phyloP scores from a whole-genome alignment of 2,329 filamentous ascomycete species.

The Didymellaceae sp. region DNA sequence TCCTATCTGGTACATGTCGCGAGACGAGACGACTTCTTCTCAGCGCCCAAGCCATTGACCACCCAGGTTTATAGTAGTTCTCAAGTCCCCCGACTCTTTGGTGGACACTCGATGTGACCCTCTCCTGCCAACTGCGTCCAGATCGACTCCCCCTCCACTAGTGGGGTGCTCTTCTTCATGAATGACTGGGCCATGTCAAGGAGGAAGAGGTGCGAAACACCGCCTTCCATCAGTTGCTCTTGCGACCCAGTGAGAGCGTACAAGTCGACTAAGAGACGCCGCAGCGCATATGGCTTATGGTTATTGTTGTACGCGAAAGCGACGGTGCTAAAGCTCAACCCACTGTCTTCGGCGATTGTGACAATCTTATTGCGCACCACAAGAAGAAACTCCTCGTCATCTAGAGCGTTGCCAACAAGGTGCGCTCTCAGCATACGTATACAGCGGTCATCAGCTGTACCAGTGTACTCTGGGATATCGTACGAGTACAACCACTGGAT shows the following conservation, averaged over 20 bases:
- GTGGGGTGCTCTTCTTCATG: constrained; percentile 1
- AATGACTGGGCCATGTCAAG: constrained; percentile 1
- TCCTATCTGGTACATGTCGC: background rate
- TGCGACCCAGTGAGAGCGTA: background rate
- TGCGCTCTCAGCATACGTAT: constrained; percentile 6
- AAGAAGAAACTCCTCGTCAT: background rate
- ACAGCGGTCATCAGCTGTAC: background rate
- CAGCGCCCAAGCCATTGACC: too few species aligned
- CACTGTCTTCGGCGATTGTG: background rate
- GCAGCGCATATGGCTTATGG: background rate
- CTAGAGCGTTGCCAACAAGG: background rate
- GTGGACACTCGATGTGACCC: background rate
- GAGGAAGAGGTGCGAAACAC: constrained; percentile 1
- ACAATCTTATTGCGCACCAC: background rate
- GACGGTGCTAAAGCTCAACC: background rate
- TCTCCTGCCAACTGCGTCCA: background rate
- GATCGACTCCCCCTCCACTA: background rate
- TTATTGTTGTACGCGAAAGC: constrained; percentile 7
- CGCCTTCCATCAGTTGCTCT: background rate
- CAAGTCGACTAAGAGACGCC: background rate
- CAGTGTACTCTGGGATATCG: background rate
- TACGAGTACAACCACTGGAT: constrained; percentile 7
- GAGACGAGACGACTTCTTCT: background rate
- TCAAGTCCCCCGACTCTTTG: background rate
- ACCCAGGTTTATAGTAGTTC: background rate